Evolutionary conservation across 1,284 basidiomycete species (phyloP).

Genomic region (Mycena sp.): DNA sequence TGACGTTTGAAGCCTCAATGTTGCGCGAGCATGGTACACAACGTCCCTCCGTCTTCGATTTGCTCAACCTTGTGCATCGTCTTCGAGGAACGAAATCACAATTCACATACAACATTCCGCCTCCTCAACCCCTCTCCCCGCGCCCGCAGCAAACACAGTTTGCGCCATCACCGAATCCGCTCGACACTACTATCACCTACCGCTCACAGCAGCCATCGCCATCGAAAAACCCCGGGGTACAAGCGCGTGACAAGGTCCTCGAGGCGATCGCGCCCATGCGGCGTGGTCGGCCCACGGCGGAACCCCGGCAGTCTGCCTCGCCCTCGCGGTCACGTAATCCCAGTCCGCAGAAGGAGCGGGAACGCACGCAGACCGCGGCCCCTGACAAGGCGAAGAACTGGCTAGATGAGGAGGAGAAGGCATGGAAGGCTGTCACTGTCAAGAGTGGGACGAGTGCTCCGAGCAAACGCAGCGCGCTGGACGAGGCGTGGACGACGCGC

Average conservation of each 20-base stretch:
- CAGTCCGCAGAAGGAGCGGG: constrained; percentile 48
- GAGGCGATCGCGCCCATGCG: constrained; percentile 84
- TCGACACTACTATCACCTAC: constrained; percentile 54
- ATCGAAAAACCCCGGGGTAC: constrained; percentile 59
- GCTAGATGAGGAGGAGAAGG: constrained; percentile 60
- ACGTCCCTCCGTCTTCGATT: constrained; percentile 84
- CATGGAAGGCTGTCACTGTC: constrained; percentile 57
- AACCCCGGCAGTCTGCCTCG: constrained; percentile 37
- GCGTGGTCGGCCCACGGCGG: constrained; percentile 67
- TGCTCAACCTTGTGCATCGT: constrained; percentile 79
- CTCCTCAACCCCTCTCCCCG: constrained; percentile 58
- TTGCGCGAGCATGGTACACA: constrained; percentile 87
- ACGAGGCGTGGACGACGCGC: constrained; percentile 60
- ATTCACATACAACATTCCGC: constrained; percentile 71
- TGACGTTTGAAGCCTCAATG: constrained; percentile 73
- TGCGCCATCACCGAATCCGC: constrained; percentile 44
- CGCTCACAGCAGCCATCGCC: constrained; percentile 44
- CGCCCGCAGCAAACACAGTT: constrained; percentile 44
- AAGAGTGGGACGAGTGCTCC: constrained; percentile 35
- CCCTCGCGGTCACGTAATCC: constrained; percentile 46
- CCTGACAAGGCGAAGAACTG: constrained; percentile 45
- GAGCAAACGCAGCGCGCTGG: constrained; percentile 29
- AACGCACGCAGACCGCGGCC: constrained; percentile 26
- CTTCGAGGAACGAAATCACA: constrained; percentile 86
- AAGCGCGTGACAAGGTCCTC: constrained; percentile 76